phyloP scores from a whole-genome alignment of 2,329 filamentous ascomycete genomes.

The Colletotrichum sp. region DNA sequence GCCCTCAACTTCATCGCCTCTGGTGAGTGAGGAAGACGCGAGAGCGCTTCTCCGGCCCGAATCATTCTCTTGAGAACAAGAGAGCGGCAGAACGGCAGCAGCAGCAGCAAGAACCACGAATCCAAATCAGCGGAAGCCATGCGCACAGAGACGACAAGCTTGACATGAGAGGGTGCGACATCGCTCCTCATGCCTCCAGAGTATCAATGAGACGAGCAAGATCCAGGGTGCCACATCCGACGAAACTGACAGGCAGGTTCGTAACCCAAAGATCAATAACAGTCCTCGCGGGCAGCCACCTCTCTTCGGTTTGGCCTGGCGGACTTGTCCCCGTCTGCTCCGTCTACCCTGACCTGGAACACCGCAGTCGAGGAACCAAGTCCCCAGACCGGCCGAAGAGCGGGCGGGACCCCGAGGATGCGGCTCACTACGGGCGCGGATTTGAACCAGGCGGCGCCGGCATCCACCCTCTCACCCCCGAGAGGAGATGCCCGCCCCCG shows the following conservation, averaged over 20 bases:
- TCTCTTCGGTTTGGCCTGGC: neutral
- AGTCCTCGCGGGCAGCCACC: neutral
- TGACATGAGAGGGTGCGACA: neutral
- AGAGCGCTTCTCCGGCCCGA: constrained; percentile 11
- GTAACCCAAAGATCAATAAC: constrained; percentile 42
- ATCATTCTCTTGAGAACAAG: neutral
- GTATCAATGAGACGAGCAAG: constrained; percentile 21
- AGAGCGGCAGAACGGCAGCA: constrained; percentile 20
- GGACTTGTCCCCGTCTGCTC: neutral
- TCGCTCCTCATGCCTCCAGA: neutral
- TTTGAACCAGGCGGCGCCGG: constrained; percentile 48
- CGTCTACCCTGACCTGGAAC: neutral
- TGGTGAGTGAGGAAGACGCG: constrained; percentile 72
- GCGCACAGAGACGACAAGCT: neutral
- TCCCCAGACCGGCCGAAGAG: neutral
- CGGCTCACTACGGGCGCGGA: constrained; percentile 89
- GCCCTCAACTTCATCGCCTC: constrained; percentile 91
- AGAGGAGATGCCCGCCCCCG: constrained; percentile 45
- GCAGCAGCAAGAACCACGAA: neutral
- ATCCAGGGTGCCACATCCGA: constrained; percentile 2
- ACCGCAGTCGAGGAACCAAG: neutral
- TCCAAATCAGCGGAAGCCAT: constrained; percentile 27
- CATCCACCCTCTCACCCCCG: constrained; percentile 56
- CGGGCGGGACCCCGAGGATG: constrained; percentile 41
- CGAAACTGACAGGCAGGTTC: constrained; percentile 37